Percentiles rank a stretch among this genome's conserved stretches.
Evolutionary conservation across 1,139 yeast species (phyloP).

Genomic region (Scheffersomyces illinoinensis): DNA sequence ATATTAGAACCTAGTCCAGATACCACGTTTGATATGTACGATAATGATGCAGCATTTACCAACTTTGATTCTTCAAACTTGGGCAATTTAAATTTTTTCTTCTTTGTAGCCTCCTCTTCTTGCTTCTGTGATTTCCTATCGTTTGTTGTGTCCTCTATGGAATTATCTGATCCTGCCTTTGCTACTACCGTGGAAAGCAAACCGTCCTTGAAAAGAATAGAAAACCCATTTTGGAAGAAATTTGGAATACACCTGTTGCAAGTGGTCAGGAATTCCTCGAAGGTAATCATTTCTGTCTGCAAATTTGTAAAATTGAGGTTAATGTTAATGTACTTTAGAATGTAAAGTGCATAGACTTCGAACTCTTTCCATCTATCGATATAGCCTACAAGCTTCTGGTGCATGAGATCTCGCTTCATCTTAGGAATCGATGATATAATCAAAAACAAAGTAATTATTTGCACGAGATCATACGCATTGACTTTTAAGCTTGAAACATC

Average conservation of each 20-base stretch:
- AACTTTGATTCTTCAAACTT: slow-evolving; percentile 38
- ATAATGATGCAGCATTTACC: slow-evolving; percentile 38
- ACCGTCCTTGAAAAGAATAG: slow-evolving; percentile 36
- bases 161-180: not conserved
- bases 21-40: slow-evolving; percentile 41
- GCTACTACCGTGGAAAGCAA: slow-evolving; percentile 10
- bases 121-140: not conserved
- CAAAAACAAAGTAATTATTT: slow-evolving; percentile 41
- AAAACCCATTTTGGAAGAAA: slow-evolving; percentile 36
- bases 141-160: not conserved
- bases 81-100: slow-evolving; percentile 5
- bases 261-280: slow-evolving; percentile 32
- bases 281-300: slow-evolving; percentile 23
- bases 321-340: slow-evolving; percentile 49
- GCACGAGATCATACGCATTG: slow-evolving; percentile 33
- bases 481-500: slow-evolving; percentile 34
- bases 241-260: slow-evolving; percentile 33
- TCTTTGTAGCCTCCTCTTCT: slow-evolving; percentile 1
- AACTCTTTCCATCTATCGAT: slow-evolving; percentile 34
- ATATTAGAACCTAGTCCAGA: slow-evolving; percentile 17
- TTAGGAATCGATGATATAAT: slow-evolving; percentile 26
- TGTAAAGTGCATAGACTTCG: slow-evolving; percentile 28
- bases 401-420: slow-evolving; percentile 24
- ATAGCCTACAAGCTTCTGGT: slow-evolving; percentile 11
- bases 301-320: slow-evolving; percentile 23